A percentile compares a stretch with the other conserved stretches of the same genome.
These are phyloP conservation scores for Meyerozyma smithsonii DNA, from an alignment of 1,139 yeast species.

Conservation along the genomic window DNA sequence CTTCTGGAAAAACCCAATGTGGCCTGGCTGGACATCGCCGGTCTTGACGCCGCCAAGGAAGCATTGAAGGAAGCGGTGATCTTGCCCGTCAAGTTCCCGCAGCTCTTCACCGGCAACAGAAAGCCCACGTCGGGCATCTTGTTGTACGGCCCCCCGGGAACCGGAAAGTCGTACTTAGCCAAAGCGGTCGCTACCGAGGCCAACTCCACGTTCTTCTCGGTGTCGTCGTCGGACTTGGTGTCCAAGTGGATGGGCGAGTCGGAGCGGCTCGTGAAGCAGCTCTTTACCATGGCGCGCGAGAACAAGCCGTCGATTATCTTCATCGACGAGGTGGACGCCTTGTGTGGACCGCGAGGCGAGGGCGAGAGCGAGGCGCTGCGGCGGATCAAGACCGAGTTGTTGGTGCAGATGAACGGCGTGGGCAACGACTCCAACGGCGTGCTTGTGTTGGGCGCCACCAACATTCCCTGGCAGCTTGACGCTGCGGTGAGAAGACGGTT, in stretches of 20 bases:
- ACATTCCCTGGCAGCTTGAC: slow-evolving; percentile 98
- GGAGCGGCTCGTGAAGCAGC: slow-evolving; percentile 89
- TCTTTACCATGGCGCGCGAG: slow-evolving; percentile 94
- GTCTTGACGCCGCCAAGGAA: slow-evolving; percentile 91
- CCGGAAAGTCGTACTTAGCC: slow-evolving; percentile 95
- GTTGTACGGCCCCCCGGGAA: slow-evolving; percentile 97
- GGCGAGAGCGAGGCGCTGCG: slow-evolving; percentile 97
- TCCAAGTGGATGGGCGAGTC: slow-evolving; percentile 99
- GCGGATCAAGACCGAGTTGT: slow-evolving; percentile 90
- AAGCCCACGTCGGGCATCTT: slow-evolving; percentile 91
- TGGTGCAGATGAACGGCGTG: slow-evolving; percentile 98
- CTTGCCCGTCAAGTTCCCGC: slow-evolving; percentile 91
- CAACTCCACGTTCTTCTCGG: slow-evolving; percentile 91
- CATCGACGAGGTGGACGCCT: slow-evolving; percentile 96
- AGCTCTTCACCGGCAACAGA: slow-evolving; percentile 87
- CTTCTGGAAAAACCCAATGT: slow-evolving; percentile 91
- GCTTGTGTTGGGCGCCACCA: slow-evolving; percentile 93
- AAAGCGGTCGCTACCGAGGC: slow-evolving; percentile 99
- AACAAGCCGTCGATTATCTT: slow-evolving; percentile 92
- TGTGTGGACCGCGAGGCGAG: slow-evolving; percentile 97
- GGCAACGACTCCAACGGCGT: slow-evolving; percentile 95
- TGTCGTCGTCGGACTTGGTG: slow-evolving; percentile 89
- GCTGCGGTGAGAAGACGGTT: slow-evolving; percentile 97
- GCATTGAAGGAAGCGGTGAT: slow-evolving; percentile 97
- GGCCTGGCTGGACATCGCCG: slow-evolving; percentile 94